phyloP scores from a whole-genome alignment of 164 flowering plant species.

The Vitis rotundifolia region DNA sequence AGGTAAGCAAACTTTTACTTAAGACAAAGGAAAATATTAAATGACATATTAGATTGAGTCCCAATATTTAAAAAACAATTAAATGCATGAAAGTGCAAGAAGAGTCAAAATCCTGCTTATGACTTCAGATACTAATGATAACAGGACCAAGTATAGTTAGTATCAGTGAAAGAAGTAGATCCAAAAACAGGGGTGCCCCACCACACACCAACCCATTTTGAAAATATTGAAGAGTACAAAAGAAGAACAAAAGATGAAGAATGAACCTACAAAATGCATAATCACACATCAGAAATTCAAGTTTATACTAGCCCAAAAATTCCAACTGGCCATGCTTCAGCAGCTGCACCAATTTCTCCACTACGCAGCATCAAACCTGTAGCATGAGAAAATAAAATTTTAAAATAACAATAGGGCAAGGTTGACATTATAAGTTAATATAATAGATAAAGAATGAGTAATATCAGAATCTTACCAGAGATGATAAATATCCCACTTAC shows the following conservation, averaged over 20 bases:
- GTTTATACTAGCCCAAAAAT: slow-evolving; percentile 91
- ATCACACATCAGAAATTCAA: slow-evolving; percentile 36
- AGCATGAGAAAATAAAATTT: slow-evolving; percentile 5
- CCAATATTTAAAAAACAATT: too few species aligned
- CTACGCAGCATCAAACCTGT: slow-evolving; percentile 75
- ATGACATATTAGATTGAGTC: too few species aligned
- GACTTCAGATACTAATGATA: too few species aligned
- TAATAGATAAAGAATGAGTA: not conserved
- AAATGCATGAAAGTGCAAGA: too few species aligned
- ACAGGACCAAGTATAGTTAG: too few species aligned
- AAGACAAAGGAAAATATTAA: too few species aligned
- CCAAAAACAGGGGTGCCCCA: not conserved
- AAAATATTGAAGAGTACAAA: not conserved
- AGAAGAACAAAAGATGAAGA: not conserved
- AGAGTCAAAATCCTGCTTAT: too few species aligned
- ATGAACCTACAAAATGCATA: slow-evolving; percentile 36
- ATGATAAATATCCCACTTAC: slow-evolving; percentile 83
- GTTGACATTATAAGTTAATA: not conserved
- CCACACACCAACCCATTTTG: too few species aligned
- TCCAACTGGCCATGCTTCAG: slow-evolving; percentile 89
- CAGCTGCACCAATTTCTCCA: slow-evolving; percentile 77
- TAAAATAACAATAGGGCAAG: not conserved
- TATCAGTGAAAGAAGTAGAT: not conserved
- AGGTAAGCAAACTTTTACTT: too few species aligned
- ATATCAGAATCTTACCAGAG: slow-evolving; percentile 53